phyloP scores from a whole-genome alignment of 768 basidiomycete genomes.

The Termitomyces sp. region DNA sequence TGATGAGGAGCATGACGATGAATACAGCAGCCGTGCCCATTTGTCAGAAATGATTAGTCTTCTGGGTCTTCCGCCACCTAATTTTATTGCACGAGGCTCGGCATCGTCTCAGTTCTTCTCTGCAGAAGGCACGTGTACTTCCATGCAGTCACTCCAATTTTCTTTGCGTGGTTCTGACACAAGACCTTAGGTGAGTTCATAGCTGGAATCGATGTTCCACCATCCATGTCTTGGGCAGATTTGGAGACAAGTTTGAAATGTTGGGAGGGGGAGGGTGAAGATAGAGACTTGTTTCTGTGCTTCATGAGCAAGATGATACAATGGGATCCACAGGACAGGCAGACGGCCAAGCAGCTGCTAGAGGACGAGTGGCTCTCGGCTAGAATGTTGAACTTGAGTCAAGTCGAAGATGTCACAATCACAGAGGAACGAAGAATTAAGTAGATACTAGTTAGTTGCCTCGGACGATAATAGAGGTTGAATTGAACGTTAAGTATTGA shows the following conservation, averaged over 20 bases:
- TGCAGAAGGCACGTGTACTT: neutral
- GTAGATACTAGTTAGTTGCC: too few species aligned
- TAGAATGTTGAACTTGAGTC: too few species aligned
- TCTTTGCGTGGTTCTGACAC: neutral
- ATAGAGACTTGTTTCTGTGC: too few species aligned
- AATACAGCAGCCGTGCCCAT: neutral
- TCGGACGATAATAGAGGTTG: too few species aligned
- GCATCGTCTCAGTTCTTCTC: neutral
- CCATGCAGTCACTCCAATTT: neutral
- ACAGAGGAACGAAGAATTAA: too few species aligned
- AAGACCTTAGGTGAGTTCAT: neutral
- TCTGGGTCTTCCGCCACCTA: neutral
- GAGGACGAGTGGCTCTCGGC: too few species aligned
- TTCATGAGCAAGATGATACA: too few species aligned
- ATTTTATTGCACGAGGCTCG: neutral
- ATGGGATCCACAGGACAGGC: too few species aligned
- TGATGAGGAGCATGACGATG: neutral
- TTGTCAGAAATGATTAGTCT: neutral
- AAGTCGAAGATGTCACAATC: too few species aligned
- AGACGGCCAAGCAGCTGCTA: too few species aligned
- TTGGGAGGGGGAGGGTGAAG: too few species aligned
- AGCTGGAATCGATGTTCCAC: neutral
- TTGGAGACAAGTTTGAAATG: neutral
- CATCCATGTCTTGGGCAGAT: neutral
- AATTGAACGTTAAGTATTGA: too few species aligned